Evolutionary conservation across 768 basidiomycete species (phyloP).

Genomic region (Pulveroboletus sp.): DNA sequence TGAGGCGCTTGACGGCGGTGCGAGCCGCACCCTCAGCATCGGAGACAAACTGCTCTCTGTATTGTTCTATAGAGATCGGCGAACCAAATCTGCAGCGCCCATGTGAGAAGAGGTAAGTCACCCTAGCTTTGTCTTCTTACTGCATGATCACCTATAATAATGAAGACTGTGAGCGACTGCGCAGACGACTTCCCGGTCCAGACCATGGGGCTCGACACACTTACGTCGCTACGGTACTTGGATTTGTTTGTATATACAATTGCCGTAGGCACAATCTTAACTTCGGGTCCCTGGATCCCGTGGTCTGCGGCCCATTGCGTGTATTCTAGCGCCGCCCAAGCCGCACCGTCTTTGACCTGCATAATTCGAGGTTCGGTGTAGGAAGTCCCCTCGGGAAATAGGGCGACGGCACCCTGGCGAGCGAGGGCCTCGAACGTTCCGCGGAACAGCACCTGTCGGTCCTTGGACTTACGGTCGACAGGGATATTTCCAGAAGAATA

Average conservation of each 20-base stretch:
- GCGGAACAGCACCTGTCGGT: slow-evolving; percentile 81
- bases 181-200: background rate
- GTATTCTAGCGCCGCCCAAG: slow-evolving; percentile 95
- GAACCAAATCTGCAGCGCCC: slow-evolving; percentile 61
- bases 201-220: slow-evolving; percentile 34
- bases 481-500: slow-evolving; percentile 95
- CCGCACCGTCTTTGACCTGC: slow-evolving; percentile 89
- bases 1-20: slow-evolving; percentile 82
- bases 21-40: slow-evolving; percentile 62
- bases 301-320: slow-evolving; percentile 67
- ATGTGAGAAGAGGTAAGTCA: slow-evolving; percentile 10
- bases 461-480: slow-evolving; percentile 91
- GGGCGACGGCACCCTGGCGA: slow-evolving; percentile 76
- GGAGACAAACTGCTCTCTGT: slow-evolving; percentile 73
- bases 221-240: slow-evolving; percentile 86
- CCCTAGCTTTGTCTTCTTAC: slow-evolving; percentile 37
- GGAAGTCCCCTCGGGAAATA: slow-evolving; percentile 92
- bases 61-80: slow-evolving; percentile 72
- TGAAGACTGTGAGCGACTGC: slow-evolving; percentile 13
- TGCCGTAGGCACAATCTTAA: slow-evolving; percentile 73
- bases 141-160: slow-evolving; percentile 61
- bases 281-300: slow-evolving; percentile 39
- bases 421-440: slow-evolving; percentile 86
- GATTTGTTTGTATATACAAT: slow-evolving; percentile 96
- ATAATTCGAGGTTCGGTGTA: slow-evolving; percentile 93